Conservation (phyloP, 106 monocot species). For the Allium cepa region DNA sequence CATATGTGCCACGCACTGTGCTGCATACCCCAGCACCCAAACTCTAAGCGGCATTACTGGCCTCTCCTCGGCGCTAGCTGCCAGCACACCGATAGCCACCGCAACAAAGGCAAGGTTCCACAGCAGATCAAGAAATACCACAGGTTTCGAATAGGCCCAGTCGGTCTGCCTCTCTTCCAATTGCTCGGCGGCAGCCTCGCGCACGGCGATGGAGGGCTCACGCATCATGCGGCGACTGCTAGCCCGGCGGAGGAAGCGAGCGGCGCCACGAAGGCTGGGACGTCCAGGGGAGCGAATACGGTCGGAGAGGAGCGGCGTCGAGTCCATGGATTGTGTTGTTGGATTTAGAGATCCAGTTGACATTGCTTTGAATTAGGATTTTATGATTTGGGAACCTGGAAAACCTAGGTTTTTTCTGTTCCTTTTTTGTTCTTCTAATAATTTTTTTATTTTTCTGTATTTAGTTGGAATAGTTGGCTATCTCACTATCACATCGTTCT, state of each 20-base stretch:
- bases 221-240: conserved; percentile 41
- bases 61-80: conserved; percentile 29
- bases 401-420: no score
- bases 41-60: conserved; percentile 44
- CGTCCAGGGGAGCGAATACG: conserved; percentile 3
- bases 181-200: conserved; percentile 53
- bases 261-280: conserved; percentile 26
- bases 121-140: conserved; percentile 42
- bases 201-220: conserved; percentile 47
- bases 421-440: no score
- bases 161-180: conserved; percentile 59
- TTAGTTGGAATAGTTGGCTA: no score
- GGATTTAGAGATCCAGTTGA: conserved; percentile 5
- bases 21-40: conserved; percentile 49
- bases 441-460: no score
- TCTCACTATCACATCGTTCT: no score
- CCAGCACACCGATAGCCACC: conserved; percentile 29
- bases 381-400: no score
- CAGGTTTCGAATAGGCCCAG: conserved; percentile 59
- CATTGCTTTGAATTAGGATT: no score
- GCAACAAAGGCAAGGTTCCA: conserved; percentile 52
- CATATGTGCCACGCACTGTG: conserved; percentile 45
- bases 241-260: conserved; percentile 38
- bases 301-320: conserved; percentile 3
- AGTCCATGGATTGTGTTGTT: neutral